Evolutionary conservation across 2,329 filamentous ascomycete species (phyloP), one percentile per base, ranked within the genome.

Genomic region (Aspergillus flavus): DNA sequence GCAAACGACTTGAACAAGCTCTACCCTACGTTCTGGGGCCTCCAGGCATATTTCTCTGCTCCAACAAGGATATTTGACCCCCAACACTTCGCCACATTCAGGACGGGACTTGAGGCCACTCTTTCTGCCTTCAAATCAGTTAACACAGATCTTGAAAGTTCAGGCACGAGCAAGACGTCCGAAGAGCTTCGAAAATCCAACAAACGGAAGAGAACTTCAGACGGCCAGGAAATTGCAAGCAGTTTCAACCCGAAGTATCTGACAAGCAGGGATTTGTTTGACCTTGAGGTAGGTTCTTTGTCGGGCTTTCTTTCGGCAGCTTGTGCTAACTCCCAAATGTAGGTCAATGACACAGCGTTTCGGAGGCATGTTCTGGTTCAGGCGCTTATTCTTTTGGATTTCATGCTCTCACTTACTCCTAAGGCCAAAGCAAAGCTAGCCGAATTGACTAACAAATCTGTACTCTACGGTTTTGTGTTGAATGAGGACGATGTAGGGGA

Each of bases 171-270:
- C n/a, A 89, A 86, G 66, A 78, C 83, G 7, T 75, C 81, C 2
- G 88, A 90, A 48, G 91, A 93, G 58, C 81, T 83, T 54, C 89
- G 87, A 66, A 86, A 85, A 66, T 87, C 86, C 6, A 79, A 76
- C 34, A 96, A 94, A 78, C 87, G 92, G 61, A 96, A 94, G 76
- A 83, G 86, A 50, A 83, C 85, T 12, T 84, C 80, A 32, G 84
- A 87, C 58, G 86, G 87, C 9, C 83, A 86, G 57, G 89, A 90
- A 64, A 81, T 89, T 57, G 84, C 88, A 28, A 90, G 88, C 73
- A 89, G 87, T 28, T 98, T 97, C 80, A 99, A 99, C 72, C 94
- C 96, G 1, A 99, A 98, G 75, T 99, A 99, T 75, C 85, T 99
- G 21, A 99, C 95, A n/a, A 98, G 94, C 76, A 87, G 91, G 68